Evolutionary conservation across 148 eudicot species (phyloP).

Genomic region (Fagopyrum tataricum): DNA sequence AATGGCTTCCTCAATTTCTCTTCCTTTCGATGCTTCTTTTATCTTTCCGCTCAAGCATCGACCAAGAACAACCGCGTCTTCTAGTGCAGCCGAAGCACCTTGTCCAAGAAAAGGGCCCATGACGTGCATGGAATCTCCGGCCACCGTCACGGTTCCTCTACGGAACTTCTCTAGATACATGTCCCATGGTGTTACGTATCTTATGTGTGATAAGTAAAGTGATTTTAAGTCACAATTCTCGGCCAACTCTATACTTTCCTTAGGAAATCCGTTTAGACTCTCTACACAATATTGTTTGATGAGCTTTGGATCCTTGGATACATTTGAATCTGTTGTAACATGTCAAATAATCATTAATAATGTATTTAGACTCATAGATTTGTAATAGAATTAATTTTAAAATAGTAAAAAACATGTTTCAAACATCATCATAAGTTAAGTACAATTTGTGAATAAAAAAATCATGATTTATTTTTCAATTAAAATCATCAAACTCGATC

Average conservation of each 20-base stretch:
- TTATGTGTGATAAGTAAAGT: slow-evolving; percentile 31
- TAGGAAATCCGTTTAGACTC: slow-evolving; percentile 20
- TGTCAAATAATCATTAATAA: too few relatives aligned
- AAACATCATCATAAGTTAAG: too few relatives aligned
- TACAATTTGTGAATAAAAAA: too few relatives aligned
- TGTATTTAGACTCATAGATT: too few relatives aligned
- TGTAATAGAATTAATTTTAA: too few relatives aligned
- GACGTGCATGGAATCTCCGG: slow-evolving; percentile 72
- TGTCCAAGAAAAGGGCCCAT: slow-evolving; percentile 71
- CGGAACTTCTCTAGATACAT: slow-evolving; percentile 31
- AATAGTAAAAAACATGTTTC: too few relatives aligned
- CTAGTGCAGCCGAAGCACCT: slow-evolving; percentile 58
- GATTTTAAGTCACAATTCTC: slow-evolving; percentile 27
- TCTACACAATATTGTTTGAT: slow-evolving; percentile 26
- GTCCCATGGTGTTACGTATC: slow-evolving; percentile 54
- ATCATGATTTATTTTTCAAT: too few relatives aligned
- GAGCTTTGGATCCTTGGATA: slow-evolving; percentile 24
- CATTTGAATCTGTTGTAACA: slow-evolving; percentile 21
- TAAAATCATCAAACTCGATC: too few relatives aligned
- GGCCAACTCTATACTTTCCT: slow-evolving; percentile 27
- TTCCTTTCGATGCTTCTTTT: neutral
- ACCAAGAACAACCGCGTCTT: slow-evolving; percentile 60
- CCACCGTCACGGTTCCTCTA: slow-evolving; percentile 39
- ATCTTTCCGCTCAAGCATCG: slow-evolving; percentile 33
- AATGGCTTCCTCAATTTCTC: slow-evolving; percentile 28